Conservation (phyloP, 176 grass and related monocot species). For the Juncus effusus region DNA sequence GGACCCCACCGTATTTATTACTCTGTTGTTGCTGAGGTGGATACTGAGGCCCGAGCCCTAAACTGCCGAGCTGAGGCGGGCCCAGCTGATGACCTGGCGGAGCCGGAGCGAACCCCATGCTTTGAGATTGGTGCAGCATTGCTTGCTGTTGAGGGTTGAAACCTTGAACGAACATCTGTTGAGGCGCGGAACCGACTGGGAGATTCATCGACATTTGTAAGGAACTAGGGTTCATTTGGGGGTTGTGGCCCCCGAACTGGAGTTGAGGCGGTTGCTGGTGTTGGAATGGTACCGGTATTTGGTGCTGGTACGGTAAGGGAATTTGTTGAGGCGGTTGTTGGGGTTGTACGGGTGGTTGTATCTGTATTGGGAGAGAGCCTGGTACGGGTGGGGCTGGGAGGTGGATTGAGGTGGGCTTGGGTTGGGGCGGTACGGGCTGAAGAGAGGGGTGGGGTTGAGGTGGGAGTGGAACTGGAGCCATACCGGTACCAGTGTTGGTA, state of each 20-base stretch:
- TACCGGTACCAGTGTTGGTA: too few species aligned
- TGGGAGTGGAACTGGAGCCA: neutral
- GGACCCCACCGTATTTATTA: slow-evolving; percentile 37
- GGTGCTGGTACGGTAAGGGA: slow-evolving; percentile 30
- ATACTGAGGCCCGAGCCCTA: slow-evolving; percentile 41
- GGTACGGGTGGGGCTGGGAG: slow-evolving; percentile 6
- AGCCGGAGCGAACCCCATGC: slow-evolving; percentile 40
- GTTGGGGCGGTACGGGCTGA: slow-evolving; percentile 35
- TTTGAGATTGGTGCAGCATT: slow-evolving; percentile 74
- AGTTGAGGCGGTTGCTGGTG: slow-evolving; percentile 53
- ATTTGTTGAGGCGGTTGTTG: slow-evolving; percentile 38
- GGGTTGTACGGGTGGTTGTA: slow-evolving; percentile 33
- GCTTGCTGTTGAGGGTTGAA: slow-evolving; percentile 57
- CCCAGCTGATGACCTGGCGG: slow-evolving; percentile 35
- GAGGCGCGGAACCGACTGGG: slow-evolving; percentile 41
- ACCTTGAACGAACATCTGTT: slow-evolving; percentile 53
- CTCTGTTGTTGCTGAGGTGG: slow-evolving; percentile 36
- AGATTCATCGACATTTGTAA: slow-evolving; percentile 70
- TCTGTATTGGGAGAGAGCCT: neutral
- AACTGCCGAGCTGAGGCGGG: slow-evolving; percentile 49
- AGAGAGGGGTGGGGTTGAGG: slow-evolving; percentile 19
- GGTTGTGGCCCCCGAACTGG: slow-evolving; percentile 43
- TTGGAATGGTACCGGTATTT: slow-evolving; percentile 34
- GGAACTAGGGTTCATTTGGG: slow-evolving; percentile 55
- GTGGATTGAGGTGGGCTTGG: slow-evolving; percentile 41